Conservation (phyloP, 176 grass and related monocot species). For the Saccharum spontaneum region DNA sequence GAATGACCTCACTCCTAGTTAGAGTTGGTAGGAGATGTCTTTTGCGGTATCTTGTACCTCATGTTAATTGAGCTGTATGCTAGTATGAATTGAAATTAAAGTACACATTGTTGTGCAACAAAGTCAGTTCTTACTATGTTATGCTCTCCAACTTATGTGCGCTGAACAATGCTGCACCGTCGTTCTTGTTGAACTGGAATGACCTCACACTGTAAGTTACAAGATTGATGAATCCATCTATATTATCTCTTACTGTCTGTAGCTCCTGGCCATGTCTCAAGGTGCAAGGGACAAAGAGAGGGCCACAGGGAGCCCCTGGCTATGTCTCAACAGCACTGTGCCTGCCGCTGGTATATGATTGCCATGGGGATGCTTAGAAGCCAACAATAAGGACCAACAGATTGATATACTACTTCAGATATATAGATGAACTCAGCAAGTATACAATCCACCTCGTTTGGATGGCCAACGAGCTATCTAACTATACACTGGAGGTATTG, state of each 20-base stretch:
- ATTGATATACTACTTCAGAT: neutral
- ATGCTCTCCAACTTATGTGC: neutral
- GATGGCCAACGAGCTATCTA: neutral
- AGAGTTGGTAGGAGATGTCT: neutral
- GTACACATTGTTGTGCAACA: conserved; percentile 12
- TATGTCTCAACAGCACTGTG: neutral
- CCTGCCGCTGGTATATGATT: neutral
- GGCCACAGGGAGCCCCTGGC: neutral
- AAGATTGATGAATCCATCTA: neutral
- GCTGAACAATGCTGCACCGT: neutral
- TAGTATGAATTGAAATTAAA: neutral
- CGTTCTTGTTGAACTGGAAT: neutral
- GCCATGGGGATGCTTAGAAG: neutral
- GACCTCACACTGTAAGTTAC: too few relatives aligned
- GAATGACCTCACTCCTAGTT: too few relatives aligned
- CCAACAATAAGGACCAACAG: neutral
- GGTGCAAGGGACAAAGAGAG: too few relatives aligned
- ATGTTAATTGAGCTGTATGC: conserved; percentile 8
- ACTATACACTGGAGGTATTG: neutral
- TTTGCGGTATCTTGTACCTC: neutral
- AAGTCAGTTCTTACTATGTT: neutral
- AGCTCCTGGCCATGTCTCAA: too few relatives aligned
- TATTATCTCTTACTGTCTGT: neutral
- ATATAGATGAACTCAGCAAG: neutral
- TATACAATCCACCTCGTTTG: neutral